Conservation (phyloP, 1,284 basidiomycete species). For the Abortiporus biennis region DNA sequence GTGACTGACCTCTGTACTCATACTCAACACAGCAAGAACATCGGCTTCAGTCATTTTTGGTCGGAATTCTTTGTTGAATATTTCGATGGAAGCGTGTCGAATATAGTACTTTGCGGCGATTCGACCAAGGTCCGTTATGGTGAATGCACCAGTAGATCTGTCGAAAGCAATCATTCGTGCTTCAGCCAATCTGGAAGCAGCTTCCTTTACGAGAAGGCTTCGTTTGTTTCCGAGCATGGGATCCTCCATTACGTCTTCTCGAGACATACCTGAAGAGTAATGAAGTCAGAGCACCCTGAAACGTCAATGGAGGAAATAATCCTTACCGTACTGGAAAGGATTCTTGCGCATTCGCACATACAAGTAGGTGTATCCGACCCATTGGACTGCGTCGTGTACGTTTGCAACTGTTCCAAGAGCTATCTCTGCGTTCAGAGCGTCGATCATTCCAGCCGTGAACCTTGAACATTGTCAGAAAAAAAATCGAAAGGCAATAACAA, state of each 20-base stretch:
- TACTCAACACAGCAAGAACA: constrained; percentile 80
- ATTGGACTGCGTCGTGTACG: constrained; percentile 83
- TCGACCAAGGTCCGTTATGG: constrained; percentile 83
- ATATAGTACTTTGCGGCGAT: constrained; percentile 99
- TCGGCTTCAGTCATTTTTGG: constrained; percentile 93
- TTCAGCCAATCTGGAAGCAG: constrained; percentile 69
- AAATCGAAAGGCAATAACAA: background rate
- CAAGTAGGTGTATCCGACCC: constrained; percentile 97
- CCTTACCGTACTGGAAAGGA: constrained; percentile 81
- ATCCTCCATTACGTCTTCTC: constrained; percentile 72
- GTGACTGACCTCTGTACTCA: constrained; percentile 78
- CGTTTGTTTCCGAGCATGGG: constrained; percentile 76
- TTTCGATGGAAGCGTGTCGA: constrained; percentile 80
- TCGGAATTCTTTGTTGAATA: constrained; percentile 83
- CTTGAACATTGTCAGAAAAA: constrained; percentile 32
- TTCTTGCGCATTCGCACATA: constrained; percentile 95
- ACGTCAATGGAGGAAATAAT: background rate
- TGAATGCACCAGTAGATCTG: constrained; percentile 53
- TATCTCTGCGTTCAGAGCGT: constrained; percentile 95
- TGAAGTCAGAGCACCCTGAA: background rate
- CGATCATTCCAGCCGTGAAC: constrained; percentile 84
- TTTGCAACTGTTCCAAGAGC: constrained; percentile 92
- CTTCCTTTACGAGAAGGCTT: constrained; percentile 63
- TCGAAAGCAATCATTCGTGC: constrained; percentile 86
- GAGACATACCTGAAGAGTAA: constrained; percentile 65